These are phyloP conservation scores for Colletotrichum camelliae DNA, from an alignment of 2,329 filamentous ascomycete species.

Conservation along the genomic window DNA sequence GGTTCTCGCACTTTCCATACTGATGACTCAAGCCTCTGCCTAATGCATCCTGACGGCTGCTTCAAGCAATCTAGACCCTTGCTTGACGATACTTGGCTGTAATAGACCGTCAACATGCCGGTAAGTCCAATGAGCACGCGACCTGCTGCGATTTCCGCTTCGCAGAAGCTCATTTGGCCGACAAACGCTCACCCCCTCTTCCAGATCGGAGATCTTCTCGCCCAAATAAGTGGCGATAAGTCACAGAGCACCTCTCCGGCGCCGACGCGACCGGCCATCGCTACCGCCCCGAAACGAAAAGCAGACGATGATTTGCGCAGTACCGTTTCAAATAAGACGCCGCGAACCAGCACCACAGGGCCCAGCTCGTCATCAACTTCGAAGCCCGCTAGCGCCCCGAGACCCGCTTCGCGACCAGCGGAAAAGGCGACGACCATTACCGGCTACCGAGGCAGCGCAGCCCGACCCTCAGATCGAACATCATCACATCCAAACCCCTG, in stretches of 20 bases:
- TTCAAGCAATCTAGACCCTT: slow-evolving; percentile 21
- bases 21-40: slow-evolving; percentile 21
- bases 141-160: neutral
- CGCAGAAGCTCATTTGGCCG: neutral
- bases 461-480: slow-evolving; percentile 11
- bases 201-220: slow-evolving; percentile 60
- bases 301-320: slow-evolving; percentile 55
- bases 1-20: slow-evolving; percentile 12
- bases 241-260: slow-evolving; percentile 38
- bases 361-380: slow-evolving; percentile 26
- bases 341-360: slow-evolving; percentile 31
- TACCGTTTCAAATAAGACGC: slow-evolving; percentile 44
- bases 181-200: neutral
- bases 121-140: slow-evolving; percentile 11
- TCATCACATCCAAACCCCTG: slow-evolving; percentile 9
- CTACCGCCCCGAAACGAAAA: slow-evolving; percentile 58
- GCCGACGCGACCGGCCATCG: slow-evolving; percentile 33
- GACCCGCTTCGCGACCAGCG: slow-evolving; percentile 15
- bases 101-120: slow-evolving; percentile 22
- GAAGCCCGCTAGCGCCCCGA: slow-evolving; percentile 28
- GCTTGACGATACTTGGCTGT: slow-evolving; percentile 20
- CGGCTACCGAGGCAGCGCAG: slow-evolving; percentile 21
- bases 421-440: slow-evolving; percentile 6
- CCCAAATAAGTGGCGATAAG: slow-evolving; percentile 65
- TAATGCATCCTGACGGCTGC: slow-evolving; percentile 21